A percentile compares a stretch with the other conserved stretches of the same genome.
phyloP scores from a whole-genome alignment of 768 basidiomycete species.

The Austroboletus festivus region DNA sequence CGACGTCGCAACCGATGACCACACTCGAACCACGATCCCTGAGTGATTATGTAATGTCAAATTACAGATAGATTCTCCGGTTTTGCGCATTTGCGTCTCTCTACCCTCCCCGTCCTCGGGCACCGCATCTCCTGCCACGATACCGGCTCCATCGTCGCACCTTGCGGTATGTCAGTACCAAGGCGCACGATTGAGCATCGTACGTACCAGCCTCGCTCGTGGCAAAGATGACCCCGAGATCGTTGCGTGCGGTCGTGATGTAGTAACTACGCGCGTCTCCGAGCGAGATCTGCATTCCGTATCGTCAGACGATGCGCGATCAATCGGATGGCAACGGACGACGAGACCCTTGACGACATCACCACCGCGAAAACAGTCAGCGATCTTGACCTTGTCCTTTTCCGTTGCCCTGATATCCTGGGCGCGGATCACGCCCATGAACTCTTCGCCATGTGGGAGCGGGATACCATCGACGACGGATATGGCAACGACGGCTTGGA shows the following conservation, averaged over 20 bases:
- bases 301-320: slow-evolving; percentile 9
- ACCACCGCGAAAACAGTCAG: slow-evolving; percentile 88
- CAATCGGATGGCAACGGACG: slow-evolving; percentile 46
- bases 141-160: slow-evolving; percentile 78
- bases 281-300: slow-evolving; percentile 66
- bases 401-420: slow-evolving; percentile 91
- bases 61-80: slow-evolving; percentile 63
- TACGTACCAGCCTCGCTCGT: slow-evolving; percentile 77
- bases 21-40: slow-evolving; percentile 15
- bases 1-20: slow-evolving; percentile 8
- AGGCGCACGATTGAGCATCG: no score
- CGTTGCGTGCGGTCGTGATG: slow-evolving; percentile 85
- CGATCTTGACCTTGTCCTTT: slow-evolving; percentile 85
- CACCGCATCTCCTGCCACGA: slow-evolving; percentile 93
- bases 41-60: slow-evolving; percentile 19
- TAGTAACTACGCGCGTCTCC: slow-evolving; percentile 92
- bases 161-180: slow-evolving; percentile 33
- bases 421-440: slow-evolving; percentile 79
- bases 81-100: slow-evolving; percentile 85
- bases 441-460: slow-evolving; percentile 81
- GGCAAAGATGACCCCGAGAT: slow-evolving; percentile 89
- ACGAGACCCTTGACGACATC: slow-evolving; percentile 87
- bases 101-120: slow-evolving; percentile 72
- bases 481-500: slow-evolving; percentile 81
- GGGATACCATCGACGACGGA: slow-evolving; percentile 85